These are phyloP conservation scores for Eleusine indica DNA, from an alignment of 176 grass and related monocot genomes.

Conservation along the genomic window DNA sequence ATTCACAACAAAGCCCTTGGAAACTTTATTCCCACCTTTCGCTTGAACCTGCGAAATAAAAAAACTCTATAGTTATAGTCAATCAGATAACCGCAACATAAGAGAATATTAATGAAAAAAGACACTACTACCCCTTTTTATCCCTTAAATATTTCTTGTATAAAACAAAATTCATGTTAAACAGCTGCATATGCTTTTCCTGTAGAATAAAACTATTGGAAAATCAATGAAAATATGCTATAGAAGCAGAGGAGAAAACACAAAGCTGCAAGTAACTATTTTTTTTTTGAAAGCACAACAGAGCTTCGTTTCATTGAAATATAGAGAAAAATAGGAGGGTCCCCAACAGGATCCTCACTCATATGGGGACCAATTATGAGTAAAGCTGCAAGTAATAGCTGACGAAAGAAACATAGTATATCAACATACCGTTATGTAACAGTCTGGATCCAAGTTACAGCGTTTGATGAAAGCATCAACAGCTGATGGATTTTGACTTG, in stretches of 20 bases:
- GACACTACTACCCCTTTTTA: too few species aligned
- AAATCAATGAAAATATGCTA: neutral
- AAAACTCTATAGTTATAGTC: slow-evolving; percentile 2
- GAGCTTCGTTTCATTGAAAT: too few species aligned
- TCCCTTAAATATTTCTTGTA: too few species aligned
- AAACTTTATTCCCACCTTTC: slow-evolving; percentile 39
- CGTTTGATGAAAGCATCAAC: slow-evolving; percentile 83
- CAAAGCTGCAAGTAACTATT: neutral
- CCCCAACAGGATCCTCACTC: too few species aligned
- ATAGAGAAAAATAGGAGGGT: too few species aligned
- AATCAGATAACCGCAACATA: slow-evolving; percentile 12
- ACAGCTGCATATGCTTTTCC: too few species aligned
- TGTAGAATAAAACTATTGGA: too few species aligned
- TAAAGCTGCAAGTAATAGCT: slow-evolving; percentile 4
- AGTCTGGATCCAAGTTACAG: slow-evolving; percentile 85
- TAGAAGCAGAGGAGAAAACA: neutral
- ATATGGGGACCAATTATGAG: too few species aligned
- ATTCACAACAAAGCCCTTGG: slow-evolving; percentile 47
- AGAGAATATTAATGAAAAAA: slow-evolving; percentile 8
- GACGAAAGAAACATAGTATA: slow-evolving; percentile 18
- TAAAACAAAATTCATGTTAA: too few species aligned
- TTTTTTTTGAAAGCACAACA: too few species aligned
- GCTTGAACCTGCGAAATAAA: slow-evolving; percentile 36
- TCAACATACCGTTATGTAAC: slow-evolving; percentile 77
- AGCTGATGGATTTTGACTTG: slow-evolving; percentile 67